phyloP scores from a whole-genome alignment of 495 filamentous ascomycete genomes.

The Cercophora newfieldiana region DNA sequence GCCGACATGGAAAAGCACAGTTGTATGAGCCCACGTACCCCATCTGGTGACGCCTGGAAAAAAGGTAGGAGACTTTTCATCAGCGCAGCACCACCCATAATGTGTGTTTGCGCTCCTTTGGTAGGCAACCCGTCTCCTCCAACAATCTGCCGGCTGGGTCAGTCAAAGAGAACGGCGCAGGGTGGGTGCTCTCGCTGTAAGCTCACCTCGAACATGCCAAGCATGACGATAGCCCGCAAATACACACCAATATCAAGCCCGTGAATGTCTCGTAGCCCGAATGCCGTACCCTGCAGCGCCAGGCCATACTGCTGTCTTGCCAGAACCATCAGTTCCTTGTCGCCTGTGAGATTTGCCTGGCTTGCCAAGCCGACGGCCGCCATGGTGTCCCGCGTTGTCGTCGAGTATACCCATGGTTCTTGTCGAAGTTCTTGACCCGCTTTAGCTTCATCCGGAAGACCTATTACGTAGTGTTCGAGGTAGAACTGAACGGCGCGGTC shows the following conservation, averaged over 20 bases:
- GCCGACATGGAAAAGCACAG: conserved; percentile 48
- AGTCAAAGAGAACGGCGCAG: too few relatives aligned
- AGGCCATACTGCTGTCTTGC: conserved; percentile 46
- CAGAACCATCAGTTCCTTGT: conserved; percentile 40
- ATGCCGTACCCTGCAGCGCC: conserved; percentile 39
- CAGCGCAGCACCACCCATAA: conserved; percentile 48
- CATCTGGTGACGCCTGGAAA: conserved; percentile 27
- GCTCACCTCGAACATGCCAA: conserved; percentile 51
- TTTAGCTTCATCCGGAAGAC: conserved; percentile 48
- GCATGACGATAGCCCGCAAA: conserved; percentile 41
- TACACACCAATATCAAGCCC: conserved; percentile 30
- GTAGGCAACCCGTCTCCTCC: conserved; percentile 24
- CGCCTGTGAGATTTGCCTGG: conserved; percentile 45
- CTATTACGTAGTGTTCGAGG: conserved; percentile 47
- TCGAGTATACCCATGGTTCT: conserved; percentile 29
- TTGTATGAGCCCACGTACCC: conserved; percentile 40
- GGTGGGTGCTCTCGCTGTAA: too few relatives aligned
- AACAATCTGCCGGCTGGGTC: conserved; percentile 15
- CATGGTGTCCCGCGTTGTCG: conserved; percentile 41
- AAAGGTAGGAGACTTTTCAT: conserved; percentile 37
- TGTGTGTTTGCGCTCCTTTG: conserved; percentile 43
- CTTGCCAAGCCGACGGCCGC: conserved; percentile 48
- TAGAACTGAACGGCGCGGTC: conserved; percentile 51
- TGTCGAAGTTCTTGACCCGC: conserved; percentile 31
- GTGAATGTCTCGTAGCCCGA: conserved; percentile 31